Evolutionary conservation across 345 rosid genomes (phyloP), one percentile per base, ranked within the genome.

Genomic region (Brassica incana): DNA sequence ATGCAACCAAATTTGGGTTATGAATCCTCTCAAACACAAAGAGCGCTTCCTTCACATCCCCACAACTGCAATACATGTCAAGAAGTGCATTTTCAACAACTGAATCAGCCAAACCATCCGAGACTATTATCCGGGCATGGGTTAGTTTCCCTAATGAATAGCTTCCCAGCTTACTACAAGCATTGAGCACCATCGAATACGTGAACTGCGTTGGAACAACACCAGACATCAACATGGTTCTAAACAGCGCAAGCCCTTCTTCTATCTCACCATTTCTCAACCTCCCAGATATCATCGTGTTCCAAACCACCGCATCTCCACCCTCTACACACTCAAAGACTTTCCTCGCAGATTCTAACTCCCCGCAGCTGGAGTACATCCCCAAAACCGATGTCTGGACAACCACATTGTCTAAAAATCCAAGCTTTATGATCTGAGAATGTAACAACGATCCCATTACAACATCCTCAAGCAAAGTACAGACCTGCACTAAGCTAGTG

Each of bases 351-450:
- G 95, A 95, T 40, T 76, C 89, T 70, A 90, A 61, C 76, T 92
- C 92, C 78, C 92, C 88, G 6, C 88, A 86, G 73, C 80, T 83
- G 1, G 87, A 88, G 73, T 90, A 89, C 94, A 90, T 88, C 16
- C 98, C 91, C 5, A 95, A 84, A 77, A 92, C 73, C 3, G 98
- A 88, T 6, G 98, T 92, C 81, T 91, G 92, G 56, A 95, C 85
- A 79, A 86, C 82, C 29, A 86, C 54, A 80, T 90, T 74, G 76
- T 78, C 77, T 2, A 61, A 66, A 72, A 68, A 85, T 40, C 97
- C 97, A 67, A 71, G 76, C 79, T 88, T 88, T 12, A 86, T 65
- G 27, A 82, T 88, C 69, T 80, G 86, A 6, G 83, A 84, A 75
- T 95, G 97, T 60, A 95, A 38, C 67, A 56, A 48, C 2, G 82